These are phyloP conservation scores for Madurella fahalii DNA, from an alignment of 2,329 filamentous ascomycete genomes.

Conservation along the genomic window DNA sequence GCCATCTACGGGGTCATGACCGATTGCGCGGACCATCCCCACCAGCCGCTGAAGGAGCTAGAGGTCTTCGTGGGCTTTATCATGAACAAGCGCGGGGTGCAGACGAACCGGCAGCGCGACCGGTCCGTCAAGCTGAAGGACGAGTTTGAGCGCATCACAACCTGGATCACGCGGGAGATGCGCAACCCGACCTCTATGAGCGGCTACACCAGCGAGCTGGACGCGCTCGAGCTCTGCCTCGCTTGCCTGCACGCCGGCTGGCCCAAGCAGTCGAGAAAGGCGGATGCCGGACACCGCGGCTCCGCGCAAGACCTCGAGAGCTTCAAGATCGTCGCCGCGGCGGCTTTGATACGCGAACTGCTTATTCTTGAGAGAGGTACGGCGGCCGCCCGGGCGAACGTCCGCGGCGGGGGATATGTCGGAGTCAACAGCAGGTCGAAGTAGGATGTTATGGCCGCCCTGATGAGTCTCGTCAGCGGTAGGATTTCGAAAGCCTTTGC, in stretches of 20 bases:
- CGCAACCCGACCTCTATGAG: slow-evolving; percentile 10
- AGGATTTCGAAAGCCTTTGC: too few species aligned
- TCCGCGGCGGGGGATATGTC: not conserved
- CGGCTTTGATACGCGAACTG: slow-evolving; percentile 31
- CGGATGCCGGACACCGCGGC: not conserved
- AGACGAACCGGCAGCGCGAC: slow-evolving; percentile 49
- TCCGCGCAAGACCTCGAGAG: slow-evolving; percentile 24
- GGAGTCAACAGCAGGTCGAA: not conserved
- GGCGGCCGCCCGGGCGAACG: not conserved
- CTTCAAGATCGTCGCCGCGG: slow-evolving; percentile 32
- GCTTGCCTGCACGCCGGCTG: slow-evolving; percentile 28
- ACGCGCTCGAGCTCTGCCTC: slow-evolving; percentile 30
- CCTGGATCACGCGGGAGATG: slow-evolving; percentile 32
- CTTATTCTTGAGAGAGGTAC: not conserved
- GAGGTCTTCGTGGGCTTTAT: slow-evolving; percentile 56
- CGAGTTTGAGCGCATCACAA: slow-evolving; percentile 45
- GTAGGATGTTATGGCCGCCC: slow-evolving; percentile 1
- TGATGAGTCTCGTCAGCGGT: too few species aligned
- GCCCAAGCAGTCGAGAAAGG: not conserved
- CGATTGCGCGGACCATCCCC: slow-evolving; percentile 44
- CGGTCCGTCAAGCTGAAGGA: slow-evolving; percentile 49
- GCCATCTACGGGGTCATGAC: slow-evolving; percentile 39
- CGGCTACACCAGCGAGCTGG: slow-evolving; percentile 4
- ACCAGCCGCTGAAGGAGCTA: slow-evolving; percentile 42
- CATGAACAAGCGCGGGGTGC: slow-evolving; percentile 46